Conservation (phyloP, 768 basidiomycete species). For the Cyclocybe cylindracea region DNA sequence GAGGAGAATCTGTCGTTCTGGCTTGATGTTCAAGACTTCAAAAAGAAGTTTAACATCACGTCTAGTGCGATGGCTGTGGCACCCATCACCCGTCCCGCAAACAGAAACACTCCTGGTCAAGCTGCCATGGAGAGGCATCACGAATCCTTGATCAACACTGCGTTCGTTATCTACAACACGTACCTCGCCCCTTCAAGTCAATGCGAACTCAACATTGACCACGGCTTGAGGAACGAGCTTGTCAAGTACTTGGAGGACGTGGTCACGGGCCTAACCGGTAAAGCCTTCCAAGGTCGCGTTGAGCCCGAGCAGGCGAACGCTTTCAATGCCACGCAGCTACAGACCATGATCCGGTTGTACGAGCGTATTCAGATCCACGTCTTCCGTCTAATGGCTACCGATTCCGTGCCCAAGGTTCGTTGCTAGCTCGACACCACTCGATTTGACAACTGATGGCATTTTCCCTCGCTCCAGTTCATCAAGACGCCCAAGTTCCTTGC, state of each 20-base stretch:
- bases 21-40: constrained; percentile 97
- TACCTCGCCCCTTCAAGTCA: constrained; percentile 95
- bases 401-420: constrained; percentile 94
- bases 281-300: constrained; percentile 75
- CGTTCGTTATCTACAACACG: constrained; percentile 91
- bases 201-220: constrained; percentile 98
- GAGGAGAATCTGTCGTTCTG: constrained; percentile 98
- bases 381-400: constrained; percentile 97
- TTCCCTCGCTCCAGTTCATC: constrained; percentile 63
- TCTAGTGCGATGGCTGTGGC: constrained; percentile 79
- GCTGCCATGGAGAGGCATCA: constrained; percentile 97
- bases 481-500: constrained; percentile 83
- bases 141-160: constrained; percentile 91
- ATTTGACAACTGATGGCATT: background rate
- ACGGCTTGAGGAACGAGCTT: constrained; percentile 91
- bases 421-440: constrained; percentile 1
- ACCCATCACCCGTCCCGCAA: constrained; percentile 36
- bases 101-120: constrained; percentile 66
- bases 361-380: constrained; percentile 97
- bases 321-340: constrained; percentile 94
- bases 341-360: constrained; percentile 90
- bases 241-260: constrained; percentile 92
- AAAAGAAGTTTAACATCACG: constrained; percentile 93
- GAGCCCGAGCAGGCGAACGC: constrained; percentile 79
- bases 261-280: constrained; percentile 75